Conservation (phyloP, 768 basidiomycete species). For the Phanerodontia chrysosporium region DNA sequence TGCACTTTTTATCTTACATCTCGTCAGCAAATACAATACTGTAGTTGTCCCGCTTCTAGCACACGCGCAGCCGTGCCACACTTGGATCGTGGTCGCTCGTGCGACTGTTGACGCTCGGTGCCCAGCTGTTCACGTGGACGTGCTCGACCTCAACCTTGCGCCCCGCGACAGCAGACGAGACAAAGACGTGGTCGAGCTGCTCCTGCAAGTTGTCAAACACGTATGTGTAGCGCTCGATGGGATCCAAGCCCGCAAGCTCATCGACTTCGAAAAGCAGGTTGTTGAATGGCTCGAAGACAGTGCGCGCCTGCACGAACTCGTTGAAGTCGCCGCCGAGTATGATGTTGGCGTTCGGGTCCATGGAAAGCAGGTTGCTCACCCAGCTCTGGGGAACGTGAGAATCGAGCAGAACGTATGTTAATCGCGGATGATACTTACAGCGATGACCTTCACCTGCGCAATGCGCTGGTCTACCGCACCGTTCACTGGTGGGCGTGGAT, state of each 20-base stretch:
- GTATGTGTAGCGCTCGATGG: conserved; percentile 57
- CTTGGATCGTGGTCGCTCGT: conserved; percentile 60
- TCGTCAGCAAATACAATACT: no score
- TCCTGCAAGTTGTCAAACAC: conserved; percentile 54
- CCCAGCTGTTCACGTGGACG: conserved; percentile 58
- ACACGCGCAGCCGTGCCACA: conserved; percentile 46
- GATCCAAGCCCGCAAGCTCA: conserved; percentile 39
- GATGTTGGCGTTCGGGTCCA: conserved; percentile 42
- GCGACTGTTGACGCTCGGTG: conserved; percentile 34
- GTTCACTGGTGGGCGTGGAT: conserved; percentile 55
- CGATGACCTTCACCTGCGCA: conserved; percentile 43
- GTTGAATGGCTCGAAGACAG: conserved; percentile 44
- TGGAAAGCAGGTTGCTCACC: conserved; percentile 38
- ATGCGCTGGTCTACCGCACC: conserved; percentile 43
- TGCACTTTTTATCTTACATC: no score
- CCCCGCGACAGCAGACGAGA: conserved; percentile 34
- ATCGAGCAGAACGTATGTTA: not conserved
- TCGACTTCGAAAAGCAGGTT: conserved; percentile 44
- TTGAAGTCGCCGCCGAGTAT: conserved; percentile 59
- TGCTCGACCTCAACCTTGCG: conserved; percentile 47
- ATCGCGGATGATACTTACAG: conserved; percentile 35
- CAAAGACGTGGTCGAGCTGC: conserved; percentile 55
- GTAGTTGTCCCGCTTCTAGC: conserved; percentile 24
- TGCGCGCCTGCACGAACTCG: conserved; percentile 49
- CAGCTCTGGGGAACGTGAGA: conserved; percentile 35